Base-by-base conservation (phyloP, 306 rosid species). In the Dryas drummondii region DNA sequence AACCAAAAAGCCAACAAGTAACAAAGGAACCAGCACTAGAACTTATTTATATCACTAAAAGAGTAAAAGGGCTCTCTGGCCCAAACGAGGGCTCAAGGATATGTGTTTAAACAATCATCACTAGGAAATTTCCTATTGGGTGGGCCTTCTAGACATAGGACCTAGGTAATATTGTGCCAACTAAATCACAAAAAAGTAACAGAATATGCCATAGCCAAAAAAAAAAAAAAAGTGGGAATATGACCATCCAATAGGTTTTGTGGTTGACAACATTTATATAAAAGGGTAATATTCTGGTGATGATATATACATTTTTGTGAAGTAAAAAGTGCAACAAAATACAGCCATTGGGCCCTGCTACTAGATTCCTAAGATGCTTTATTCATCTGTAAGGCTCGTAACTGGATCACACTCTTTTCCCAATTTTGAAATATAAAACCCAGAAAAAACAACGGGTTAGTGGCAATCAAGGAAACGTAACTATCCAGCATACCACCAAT, bases 211-310 rank as follows among this genome's bases (percentile, higher is more conserved):
- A 48, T 48, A 9, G 14, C 12, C 52, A 9, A 49, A 49, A 11
- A 13, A 13, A 26, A 68, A 68, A 11, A n/a, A 22, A 22, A 4
- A 50, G 40, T 6, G 58, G 60, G 47, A 61, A 60, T 58, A 60
- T 13, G 32, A 59, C 68, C 32, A 32, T 62, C 61, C 19, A 59
- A 61, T 50, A 73, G 32, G 75, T 55, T 56, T 77, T 77, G 68
- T 16, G 46, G 73, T 59, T 68, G 80, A 68, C 74, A 40, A 48
- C 9, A 9, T 71, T 22, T 37, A 59, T 12, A 50, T 16, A 66
- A 13, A 6, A 42, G 60, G 17, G 66, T 26, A 46, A 56, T 47
- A 58, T 55, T 37, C 7, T 41, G 50, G 37, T 42, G 75, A 56
- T 55, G 64, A 70, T 53, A n/a, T 53, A 16, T 12, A 61, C 32